phyloP scores from a whole-genome alignment of 164 flowering plant species.

The Magnolia changhungtana region DNA sequence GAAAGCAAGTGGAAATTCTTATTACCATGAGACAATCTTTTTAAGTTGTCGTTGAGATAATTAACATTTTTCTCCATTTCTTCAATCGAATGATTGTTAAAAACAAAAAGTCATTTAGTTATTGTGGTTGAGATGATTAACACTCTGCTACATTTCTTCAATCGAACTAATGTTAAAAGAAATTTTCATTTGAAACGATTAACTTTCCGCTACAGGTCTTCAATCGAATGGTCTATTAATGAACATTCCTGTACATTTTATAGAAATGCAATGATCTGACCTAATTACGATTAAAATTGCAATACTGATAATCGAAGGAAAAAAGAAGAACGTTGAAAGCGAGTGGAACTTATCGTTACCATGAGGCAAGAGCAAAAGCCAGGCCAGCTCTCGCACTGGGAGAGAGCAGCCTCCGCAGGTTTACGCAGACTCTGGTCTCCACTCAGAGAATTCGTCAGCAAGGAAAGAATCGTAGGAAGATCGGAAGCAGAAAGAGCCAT shows the following conservation, averaged over 20 bases:
- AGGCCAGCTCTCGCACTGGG: conserved; percentile 74
- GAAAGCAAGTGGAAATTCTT: neutral
- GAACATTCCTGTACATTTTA: neutral
- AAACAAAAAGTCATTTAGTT: too few species aligned
- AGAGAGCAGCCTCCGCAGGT: conserved; percentile 75
- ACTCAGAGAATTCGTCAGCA: conserved; percentile 75
- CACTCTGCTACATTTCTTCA: too few species aligned
- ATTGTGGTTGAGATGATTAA: too few species aligned
- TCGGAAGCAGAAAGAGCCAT: conserved; percentile 87
- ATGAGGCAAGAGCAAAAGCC: conserved; percentile 94
- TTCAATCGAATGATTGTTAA: too few species aligned
- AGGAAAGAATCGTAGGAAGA: conserved; percentile 66
- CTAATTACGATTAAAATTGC: neutral
- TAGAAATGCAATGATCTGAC: too few species aligned
- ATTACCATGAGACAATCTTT: too few species aligned
- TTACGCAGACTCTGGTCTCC: conserved; percentile 57
- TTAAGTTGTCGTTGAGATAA: too few species aligned
- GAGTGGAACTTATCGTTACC: conserved; percentile 34
- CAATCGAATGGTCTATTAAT: neutral
- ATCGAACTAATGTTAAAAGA: too few species aligned
- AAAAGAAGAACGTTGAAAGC: neutral
- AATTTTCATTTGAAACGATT: too few species aligned
- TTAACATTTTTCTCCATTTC: too few species aligned
- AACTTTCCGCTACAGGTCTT: neutral
- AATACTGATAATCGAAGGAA: neutral